Evolutionary conservation across 2,329 filamentous ascomycete species (phyloP), one percentile per base, ranked within the genome.

Genomic region (Cryphonectria japonica): DNA sequence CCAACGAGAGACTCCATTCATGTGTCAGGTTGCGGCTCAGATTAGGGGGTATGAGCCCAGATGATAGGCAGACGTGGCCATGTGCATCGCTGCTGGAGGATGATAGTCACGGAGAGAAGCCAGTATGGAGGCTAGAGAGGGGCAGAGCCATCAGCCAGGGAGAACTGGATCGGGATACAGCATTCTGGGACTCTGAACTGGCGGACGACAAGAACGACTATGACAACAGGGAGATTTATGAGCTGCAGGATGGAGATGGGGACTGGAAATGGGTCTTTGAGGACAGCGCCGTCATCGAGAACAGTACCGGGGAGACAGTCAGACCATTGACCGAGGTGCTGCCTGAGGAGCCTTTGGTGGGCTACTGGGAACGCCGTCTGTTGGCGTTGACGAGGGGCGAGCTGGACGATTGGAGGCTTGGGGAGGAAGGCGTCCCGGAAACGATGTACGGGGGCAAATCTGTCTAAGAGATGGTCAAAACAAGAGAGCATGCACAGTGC

Each of bases 1-100:
- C 82, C 0, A 76, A 77, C 69, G 82, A 84, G 75, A 75, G 80
- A 22, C 78, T 84, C 9, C 79, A 80, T 57, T 74, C 72, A 14
- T 74, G 73, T 14, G 79, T 78, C 34, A 71, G 79, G 13, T 75
- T 80, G 22, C 67, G 79, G 14, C 68, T 80, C 13, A 75, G 75
- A 0, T 77, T 78, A 26, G 73, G 69, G 1, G 79, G 79, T 0
- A 68, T 80, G 62, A 75, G 72, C 41, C 67, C 81, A 34, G 81
- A 83, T 69, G 82, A 84, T 57, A 73, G 73, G 6, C 76, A 75
- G 0, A n/a, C 67, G 16, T 81, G 78, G 78, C 63, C 67, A 13
- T 80, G 79, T 61, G 71, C 73, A 0, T 74, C 77, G 11, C 73
- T 80, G 2, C n/a, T 75, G n/a, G 69, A 67, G 16, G 70, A 72